These are phyloP conservation scores for Moelleriella libera DNA, from an alignment of 2,329 filamentous ascomycete genomes.

Conservation along the genomic window DNA sequence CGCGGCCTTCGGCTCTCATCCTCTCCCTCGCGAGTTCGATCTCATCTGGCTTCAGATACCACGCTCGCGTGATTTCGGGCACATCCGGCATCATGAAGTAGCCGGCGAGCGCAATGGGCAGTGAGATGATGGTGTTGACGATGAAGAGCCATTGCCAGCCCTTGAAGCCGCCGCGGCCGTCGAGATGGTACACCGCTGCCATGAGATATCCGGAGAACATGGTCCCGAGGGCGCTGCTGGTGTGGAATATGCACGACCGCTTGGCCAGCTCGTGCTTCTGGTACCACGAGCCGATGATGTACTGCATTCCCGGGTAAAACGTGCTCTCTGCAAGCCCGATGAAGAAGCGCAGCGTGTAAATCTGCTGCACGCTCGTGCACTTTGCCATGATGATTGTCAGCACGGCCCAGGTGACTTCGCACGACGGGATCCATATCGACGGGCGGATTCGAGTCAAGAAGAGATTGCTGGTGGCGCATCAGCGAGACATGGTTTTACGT, in stretches of 20 bases:
- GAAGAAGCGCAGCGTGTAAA: conserved; percentile 25
- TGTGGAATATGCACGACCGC: conserved; percentile 24
- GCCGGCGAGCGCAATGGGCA: conserved; percentile 16
- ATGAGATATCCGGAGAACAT: conserved; percentile 29
- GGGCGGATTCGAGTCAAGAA: conserved; percentile 10
- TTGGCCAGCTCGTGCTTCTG: conserved; percentile 22
- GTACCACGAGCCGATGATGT: conserved; percentile 26
- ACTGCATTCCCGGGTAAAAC: conserved; percentile 18
- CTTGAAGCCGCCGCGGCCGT: conserved; percentile 18
- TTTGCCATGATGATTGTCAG: conserved; percentile 9
- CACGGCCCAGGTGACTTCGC: conserved; percentile 15
- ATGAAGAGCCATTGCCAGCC: conserved; percentile 33
- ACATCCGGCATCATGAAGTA: conserved; percentile 17
- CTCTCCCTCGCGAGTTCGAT: conserved; percentile 13
- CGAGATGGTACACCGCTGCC: conserved; percentile 21
- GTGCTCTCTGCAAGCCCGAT: conserved; percentile 20
- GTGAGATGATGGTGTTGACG: conserved; percentile 12
- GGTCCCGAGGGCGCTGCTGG: conserved; percentile 24
- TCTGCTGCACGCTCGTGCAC: conserved; percentile 15
- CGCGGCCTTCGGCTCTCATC: conserved; percentile 14
- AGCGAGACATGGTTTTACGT: not conserved
- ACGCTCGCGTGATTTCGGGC: conserved; percentile 12
- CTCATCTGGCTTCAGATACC: conserved; percentile 13
- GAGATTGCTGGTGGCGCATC: not conserved
- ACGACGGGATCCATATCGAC: conserved; percentile 13